Conservation (phyloP, 306 rosid genomes). For the Malus fusca region DNA sequence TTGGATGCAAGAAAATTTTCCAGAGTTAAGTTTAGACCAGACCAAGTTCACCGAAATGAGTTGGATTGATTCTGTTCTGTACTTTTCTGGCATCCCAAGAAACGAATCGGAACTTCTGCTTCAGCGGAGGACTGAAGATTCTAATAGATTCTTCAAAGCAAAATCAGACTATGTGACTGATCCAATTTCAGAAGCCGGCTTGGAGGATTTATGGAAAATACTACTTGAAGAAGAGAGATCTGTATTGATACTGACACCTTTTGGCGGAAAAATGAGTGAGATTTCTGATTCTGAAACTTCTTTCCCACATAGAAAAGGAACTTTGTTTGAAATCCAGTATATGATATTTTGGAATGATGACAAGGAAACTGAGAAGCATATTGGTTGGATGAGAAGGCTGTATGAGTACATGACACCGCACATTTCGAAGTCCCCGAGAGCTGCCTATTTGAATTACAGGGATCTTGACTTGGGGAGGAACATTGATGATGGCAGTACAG, state of each 20-base stretch:
- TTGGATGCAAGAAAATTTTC: conserved; percentile 33
- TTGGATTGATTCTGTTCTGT: conserved; percentile 61
- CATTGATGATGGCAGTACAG: neutral
- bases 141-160: conserved; percentile 49
- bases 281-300: conserved; percentile 46
- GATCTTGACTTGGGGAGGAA: conserved; percentile 46
- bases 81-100: conserved; percentile 38
- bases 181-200: conserved; percentile 40
- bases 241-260: conserved; percentile 45
- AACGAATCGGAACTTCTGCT: conserved; percentile 44
- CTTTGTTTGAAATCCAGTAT: conserved; percentile 56
- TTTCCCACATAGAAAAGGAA: conserved; percentile 70
- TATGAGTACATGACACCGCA: conserved; percentile 54
- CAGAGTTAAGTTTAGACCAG: conserved; percentile 47
- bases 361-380: conserved; percentile 25
- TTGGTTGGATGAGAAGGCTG: conserved; percentile 46
- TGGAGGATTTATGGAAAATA: conserved; percentile 49
- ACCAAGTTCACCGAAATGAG: conserved; percentile 46
- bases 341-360: conserved; percentile 34
- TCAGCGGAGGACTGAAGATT: conserved; percentile 26
- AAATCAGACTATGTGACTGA: conserved; percentile 61
- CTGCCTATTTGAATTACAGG: conserved; percentile 66
- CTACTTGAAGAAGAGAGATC: conserved; percentile 30
- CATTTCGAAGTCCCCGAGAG: conserved; percentile 58
- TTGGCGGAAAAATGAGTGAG: conserved; percentile 57